Conservation (phyloP, 2,329 filamentous ascomycete genomes). For the Madurella fahalii region DNA sequence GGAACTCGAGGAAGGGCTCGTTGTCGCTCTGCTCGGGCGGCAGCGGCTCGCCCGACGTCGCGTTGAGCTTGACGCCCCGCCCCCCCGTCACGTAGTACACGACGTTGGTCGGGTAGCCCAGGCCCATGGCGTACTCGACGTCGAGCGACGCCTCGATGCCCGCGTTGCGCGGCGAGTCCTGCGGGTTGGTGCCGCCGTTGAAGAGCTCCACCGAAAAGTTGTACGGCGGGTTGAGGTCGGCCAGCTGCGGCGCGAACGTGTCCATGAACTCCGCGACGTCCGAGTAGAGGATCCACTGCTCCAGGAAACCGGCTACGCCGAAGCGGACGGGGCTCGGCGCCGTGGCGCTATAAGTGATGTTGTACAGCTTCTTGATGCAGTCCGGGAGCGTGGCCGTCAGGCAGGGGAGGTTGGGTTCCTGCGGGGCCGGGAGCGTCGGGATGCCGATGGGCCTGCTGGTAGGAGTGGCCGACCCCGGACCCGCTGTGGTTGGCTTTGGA, state of each 20-base stretch:
- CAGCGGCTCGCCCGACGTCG: constrained; percentile 33
- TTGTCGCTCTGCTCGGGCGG: constrained; percentile 38
- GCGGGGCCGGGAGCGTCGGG: constrained; percentile 5
- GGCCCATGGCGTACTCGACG: constrained; percentile 44
- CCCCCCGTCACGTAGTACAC: constrained; percentile 45
- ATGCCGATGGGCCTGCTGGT: constrained; percentile 6
- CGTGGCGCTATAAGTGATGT: constrained; percentile 36
- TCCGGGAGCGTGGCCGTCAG: constrained; percentile 33
- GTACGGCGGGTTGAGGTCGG: constrained; percentile 28
- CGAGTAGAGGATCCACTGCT: constrained; percentile 42
- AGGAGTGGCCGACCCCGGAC: neutral
- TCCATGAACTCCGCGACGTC: constrained; percentile 40
- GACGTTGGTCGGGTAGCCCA: constrained; percentile 43
- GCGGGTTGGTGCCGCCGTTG: constrained; percentile 43
- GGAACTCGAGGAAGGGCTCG: constrained; percentile 54
- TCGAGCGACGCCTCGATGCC: constrained; percentile 47
- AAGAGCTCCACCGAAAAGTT: constrained; percentile 38
- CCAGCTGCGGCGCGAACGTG: constrained; percentile 34
- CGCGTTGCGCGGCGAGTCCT: constrained; percentile 32
- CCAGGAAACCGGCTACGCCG: constrained; percentile 48
- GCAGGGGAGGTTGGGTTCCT: constrained; percentile 31
- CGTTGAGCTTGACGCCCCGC: constrained; percentile 39
- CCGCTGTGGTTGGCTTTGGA: neutral
- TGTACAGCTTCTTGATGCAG: constrained; percentile 45
- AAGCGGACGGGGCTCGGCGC: constrained; percentile 36